Evolutionary conservation across 1,139 yeast species (phyloP).

Genomic region (Hemisphaericaspora xylofermentans): DNA sequence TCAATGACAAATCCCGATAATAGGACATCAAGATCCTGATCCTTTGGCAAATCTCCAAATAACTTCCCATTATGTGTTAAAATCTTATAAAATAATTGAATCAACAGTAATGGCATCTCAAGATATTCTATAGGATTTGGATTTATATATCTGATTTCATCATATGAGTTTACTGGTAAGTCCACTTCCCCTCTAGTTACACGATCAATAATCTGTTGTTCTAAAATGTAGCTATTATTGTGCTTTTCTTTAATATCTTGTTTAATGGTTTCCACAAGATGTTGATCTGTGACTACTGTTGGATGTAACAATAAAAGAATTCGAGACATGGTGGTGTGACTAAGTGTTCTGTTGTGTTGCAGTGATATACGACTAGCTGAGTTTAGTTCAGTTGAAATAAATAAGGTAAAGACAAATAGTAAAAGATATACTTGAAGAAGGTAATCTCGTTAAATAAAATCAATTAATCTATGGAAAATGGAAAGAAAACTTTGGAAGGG

Average conservation of each 20-base stretch:
- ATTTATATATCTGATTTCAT: constrained; percentile 55
- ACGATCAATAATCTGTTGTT: constrained; percentile 70
- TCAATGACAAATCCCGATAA: constrained; percentile 62
- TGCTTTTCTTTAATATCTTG: constrained; percentile 17
- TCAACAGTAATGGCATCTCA: constrained; percentile 42
- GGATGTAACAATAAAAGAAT: constrained; percentile 61
- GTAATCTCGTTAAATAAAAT: too few species aligned
- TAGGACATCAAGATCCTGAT: constrained; percentile 56
- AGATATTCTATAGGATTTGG: constrained; percentile 45
- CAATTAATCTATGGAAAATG: background rate
- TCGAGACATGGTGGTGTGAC: constrained; percentile 7
- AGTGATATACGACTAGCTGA: too few species aligned
- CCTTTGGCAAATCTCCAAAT: constrained; percentile 51
- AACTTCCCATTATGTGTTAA: constrained; percentile 50
- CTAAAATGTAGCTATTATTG: constrained; percentile 18
- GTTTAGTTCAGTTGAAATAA: too few species aligned
- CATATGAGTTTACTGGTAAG: constrained; percentile 44
- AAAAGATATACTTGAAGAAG: too few species aligned
- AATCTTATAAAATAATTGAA: constrained; percentile 40
- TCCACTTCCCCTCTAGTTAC: constrained; percentile 58
- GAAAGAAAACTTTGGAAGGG: background rate
- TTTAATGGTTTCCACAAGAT: constrained; percentile 42
- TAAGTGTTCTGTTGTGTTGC: too few species aligned
- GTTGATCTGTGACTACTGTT: constrained; percentile 64
- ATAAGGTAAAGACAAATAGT: too few species aligned